Conservation (phyloP, 1,284 basidiomycete species). For the Cerioporus squamosus region DNA sequence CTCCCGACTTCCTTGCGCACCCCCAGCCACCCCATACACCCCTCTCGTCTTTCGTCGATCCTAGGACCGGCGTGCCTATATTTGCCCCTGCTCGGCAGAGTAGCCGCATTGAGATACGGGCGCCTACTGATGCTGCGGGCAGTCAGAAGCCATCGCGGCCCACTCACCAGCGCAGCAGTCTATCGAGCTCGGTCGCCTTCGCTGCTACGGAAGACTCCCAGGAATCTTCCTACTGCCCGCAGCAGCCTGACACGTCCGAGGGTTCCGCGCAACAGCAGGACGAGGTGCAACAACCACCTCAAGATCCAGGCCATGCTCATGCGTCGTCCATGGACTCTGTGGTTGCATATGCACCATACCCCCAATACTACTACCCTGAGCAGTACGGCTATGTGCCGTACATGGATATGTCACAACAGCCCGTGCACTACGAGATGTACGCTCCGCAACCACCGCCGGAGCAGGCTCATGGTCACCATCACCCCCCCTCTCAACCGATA, state of each 20-base stretch:
- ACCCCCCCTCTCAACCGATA: slow-evolving; percentile 46
- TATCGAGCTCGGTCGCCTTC: slow-evolving; percentile 26
- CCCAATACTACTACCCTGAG: slow-evolving; percentile 68
- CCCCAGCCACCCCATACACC: slow-evolving; percentile 63
- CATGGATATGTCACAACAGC: slow-evolving; percentile 62
- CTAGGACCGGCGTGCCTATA: slow-evolving; percentile 62
- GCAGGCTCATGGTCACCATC: slow-evolving; percentile 33
- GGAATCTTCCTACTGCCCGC: slow-evolving; percentile 5
- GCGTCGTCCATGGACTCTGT: slow-evolving; percentile 34
- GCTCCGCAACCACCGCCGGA: slow-evolving; percentile 40
- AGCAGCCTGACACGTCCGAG: slow-evolving; percentile 3
- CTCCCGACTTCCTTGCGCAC: slow-evolving; percentile 63
- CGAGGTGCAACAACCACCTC: slow-evolving; percentile 21
- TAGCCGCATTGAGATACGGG: slow-evolving; percentile 74
- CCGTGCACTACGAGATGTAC: slow-evolving; percentile 70
- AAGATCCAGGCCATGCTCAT: slow-evolving; percentile 23
- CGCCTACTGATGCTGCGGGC: slow-evolving; percentile 51
- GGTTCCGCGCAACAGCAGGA: slow-evolving; percentile 4
- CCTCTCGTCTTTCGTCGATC: slow-evolving; percentile 63
- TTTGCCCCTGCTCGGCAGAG: slow-evolving; percentile 76
- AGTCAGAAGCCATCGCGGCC: slow-evolving; percentile 38
- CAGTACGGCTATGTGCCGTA: slow-evolving; percentile 67
- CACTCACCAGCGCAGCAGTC: slow-evolving; percentile 37
- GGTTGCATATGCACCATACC: slow-evolving; percentile 59
- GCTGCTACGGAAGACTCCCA: slow-evolving; percentile 8